Conservation (phyloP, 2,329 filamentous ascomycete genomes). For the Diaporthe vexans region DNA sequence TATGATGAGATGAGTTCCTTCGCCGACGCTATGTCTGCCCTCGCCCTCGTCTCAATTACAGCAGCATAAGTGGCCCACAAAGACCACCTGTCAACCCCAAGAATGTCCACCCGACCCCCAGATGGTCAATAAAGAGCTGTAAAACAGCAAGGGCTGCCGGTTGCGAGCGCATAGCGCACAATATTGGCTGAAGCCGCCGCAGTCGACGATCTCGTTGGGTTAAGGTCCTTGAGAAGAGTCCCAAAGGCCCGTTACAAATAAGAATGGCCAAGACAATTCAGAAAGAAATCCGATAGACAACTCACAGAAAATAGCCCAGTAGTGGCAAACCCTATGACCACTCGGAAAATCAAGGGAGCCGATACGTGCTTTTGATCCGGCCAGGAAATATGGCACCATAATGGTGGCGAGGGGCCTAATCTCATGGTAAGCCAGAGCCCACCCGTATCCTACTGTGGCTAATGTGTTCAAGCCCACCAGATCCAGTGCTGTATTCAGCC, state of each 20-base stretch:
- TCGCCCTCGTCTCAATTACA: slow-evolving; percentile 11
- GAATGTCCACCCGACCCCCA: slow-evolving; percentile 46
- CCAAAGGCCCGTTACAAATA: slow-evolving; percentile 1
- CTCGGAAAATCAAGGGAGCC: slow-evolving; percentile 12
- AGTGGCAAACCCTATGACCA: slow-evolving; percentile 25
- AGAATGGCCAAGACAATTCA: not conserved
- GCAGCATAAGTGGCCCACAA: slow-evolving; percentile 39
- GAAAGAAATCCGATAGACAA: too few relatives aligned
- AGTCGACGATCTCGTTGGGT: slow-evolving; percentile 43
- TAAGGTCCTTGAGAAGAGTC: slow-evolving; percentile 41
- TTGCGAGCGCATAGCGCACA: slow-evolving; percentile 44
- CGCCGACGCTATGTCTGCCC: not conserved
- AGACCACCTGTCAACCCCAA: slow-evolving; percentile 42
- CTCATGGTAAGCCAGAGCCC: slow-evolving; percentile 9
- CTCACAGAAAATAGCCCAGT: slow-evolving; percentile 28
- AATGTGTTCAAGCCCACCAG: slow-evolving; percentile 18
- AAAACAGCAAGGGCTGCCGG: slow-evolving; percentile 41
- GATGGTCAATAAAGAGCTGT: slow-evolving; percentile 43
- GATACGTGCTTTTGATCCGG: slow-evolving; percentile 2
- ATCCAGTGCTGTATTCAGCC: slow-evolving; percentile 24
- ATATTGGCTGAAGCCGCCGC: slow-evolving; percentile 46
- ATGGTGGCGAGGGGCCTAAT: not conserved
- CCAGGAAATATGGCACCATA: not conserved
- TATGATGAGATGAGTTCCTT: not conserved
- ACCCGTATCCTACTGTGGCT: slow-evolving; percentile 34